Conservation (phyloP, 1,284 basidiomycete genomes). For the Fomitopsis betulina region DNA sequence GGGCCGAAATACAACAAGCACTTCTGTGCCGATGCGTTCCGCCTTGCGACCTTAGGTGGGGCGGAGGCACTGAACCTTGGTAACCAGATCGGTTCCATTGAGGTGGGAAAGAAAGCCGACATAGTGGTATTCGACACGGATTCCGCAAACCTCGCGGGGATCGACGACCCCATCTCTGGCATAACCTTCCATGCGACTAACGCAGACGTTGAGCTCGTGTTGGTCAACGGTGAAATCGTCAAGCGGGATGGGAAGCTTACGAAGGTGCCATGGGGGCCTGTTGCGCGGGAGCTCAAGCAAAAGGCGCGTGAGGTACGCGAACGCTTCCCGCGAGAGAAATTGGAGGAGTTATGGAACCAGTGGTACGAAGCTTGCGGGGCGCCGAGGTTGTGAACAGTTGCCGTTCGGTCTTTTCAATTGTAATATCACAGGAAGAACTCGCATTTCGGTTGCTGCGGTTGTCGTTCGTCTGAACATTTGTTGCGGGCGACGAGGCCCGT, state of each 20-base stretch:
- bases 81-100: conserved; percentile 26
- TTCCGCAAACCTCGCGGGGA: conserved; percentile 27
- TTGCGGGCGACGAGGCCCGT: neutral
- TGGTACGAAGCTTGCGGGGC: conserved; percentile 19
- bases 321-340: conserved; percentile 32
- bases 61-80: conserved; percentile 27
- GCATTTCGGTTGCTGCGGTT: neutral
- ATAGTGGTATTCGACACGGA: conserved; percentile 27
- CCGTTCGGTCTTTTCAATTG: neutral
- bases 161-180: conserved; percentile 26
- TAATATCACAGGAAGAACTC: neutral
- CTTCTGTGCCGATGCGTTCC: conserved; percentile 26
- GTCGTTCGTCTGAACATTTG: too few species aligned
- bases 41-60: conserved; percentile 30
- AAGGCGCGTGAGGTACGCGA: conserved; percentile 44
- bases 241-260: conserved; percentile 24
- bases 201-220: conserved; percentile 28
- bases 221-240: conserved; percentile 31
- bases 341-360: conserved; percentile 23
- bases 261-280: conserved; percentile 22
- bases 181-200: conserved; percentile 29
- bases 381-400: conserved; percentile 7
- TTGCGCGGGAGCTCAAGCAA: conserved; percentile 41
- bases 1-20: conserved; percentile 24
- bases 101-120: conserved; percentile 32